phyloP scores from a whole-genome alignment of 352 stramenopile species.

The Globisporangium paroecandrum region DNA sequence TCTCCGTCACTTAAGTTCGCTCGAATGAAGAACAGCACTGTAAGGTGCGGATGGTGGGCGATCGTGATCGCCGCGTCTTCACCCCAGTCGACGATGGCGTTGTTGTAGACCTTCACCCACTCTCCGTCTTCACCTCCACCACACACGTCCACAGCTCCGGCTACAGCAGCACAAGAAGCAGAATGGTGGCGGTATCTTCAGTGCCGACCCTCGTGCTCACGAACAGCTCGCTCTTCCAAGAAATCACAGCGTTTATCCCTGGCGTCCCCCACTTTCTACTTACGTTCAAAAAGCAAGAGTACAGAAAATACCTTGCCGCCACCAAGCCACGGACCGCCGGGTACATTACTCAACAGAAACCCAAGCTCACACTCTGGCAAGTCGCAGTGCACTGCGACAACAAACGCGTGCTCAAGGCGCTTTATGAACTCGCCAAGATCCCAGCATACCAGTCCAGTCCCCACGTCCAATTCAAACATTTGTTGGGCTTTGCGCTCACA shows the following conservation, averaged over 20 bases:
- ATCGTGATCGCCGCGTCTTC: too few relatives aligned
- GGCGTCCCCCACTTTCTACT: background rate
- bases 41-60: too few relatives aligned
- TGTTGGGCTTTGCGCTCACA: background rate
- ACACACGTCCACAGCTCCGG: too few relatives aligned
- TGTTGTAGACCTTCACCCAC: too few relatives aligned
- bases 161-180: background rate
- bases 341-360: too few relatives aligned
- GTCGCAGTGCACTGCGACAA: background rate
- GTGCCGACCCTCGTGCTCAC: background rate
- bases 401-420: background rate
- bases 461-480: background rate
- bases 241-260: background rate
- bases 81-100: too few relatives aligned
- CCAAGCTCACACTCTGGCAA: background rate
- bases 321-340: background rate
- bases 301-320: background rate
- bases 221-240: background rate
- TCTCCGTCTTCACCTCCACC: too few relatives aligned
- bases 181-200: background rate
- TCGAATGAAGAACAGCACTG: too few relatives aligned
- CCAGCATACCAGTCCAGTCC: background rate
- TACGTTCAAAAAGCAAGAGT: background rate
- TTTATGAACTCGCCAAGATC: background rate
- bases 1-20: too few relatives aligned